Evolutionary conservation across 495 filamentous ascomycete genomes (phyloP).

Genomic region (Aspergillus funiculosus): DNA sequence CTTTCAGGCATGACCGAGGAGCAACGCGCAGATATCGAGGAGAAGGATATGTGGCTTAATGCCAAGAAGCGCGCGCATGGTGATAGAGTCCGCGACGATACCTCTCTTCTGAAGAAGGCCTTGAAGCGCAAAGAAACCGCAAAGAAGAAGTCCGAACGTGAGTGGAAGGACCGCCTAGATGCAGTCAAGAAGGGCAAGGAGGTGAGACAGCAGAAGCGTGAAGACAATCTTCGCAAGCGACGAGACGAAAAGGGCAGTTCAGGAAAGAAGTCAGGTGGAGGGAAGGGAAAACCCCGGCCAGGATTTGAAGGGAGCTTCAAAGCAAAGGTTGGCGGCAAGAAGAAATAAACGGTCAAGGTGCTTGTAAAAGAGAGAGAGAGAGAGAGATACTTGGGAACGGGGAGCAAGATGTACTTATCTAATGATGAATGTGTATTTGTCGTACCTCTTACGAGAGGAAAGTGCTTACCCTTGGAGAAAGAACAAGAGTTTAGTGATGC

Average conservation of each 20-base stretch:
- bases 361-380: conserved; percentile 3
- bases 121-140: conserved; percentile 84
- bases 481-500: background rate
- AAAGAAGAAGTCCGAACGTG: conserved; percentile 84
- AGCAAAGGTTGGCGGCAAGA: conserved; percentile 41
- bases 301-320: conserved; percentile 95
- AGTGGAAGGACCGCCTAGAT: conserved; percentile 80
- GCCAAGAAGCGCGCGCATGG: conserved; percentile 84
- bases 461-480: background rate
- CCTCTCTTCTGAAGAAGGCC: conserved; percentile 85
- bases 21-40: conserved; percentile 76
- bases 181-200: conserved; percentile 70
- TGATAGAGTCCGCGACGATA: conserved; percentile 85
- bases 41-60: conserved; percentile 92
- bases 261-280: conserved; percentile 51
- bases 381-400: background rate
- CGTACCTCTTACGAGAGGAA: background rate
- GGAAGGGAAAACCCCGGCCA: conserved; percentile 58
- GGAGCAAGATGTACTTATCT: conserved; percentile 1
- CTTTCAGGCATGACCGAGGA: conserved; percentile 63
- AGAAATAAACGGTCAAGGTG: conserved; percentile 44
- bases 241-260: conserved; percentile 71
- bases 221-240: conserved; percentile 80
- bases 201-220: conserved; percentile 77
- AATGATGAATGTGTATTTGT: conserved; percentile 12